Conservation (phyloP, 2,329 filamentous ascomycete genomes). For the Cercospora berteroae region DNA sequence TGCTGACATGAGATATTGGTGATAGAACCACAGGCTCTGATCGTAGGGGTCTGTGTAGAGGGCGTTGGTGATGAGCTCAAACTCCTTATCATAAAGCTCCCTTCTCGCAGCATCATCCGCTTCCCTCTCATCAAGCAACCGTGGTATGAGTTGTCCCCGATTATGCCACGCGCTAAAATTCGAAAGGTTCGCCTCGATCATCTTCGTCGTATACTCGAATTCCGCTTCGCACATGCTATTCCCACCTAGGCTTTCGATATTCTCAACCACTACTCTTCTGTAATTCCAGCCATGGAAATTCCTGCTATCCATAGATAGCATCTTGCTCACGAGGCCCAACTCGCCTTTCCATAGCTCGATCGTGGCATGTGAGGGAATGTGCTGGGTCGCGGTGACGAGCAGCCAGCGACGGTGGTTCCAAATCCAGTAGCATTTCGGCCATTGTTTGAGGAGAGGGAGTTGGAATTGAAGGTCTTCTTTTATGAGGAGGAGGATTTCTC, state of each 20-base stretch:
- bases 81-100: slow-evolving; percentile 72
- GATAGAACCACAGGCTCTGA: slow-evolving; percentile 96
- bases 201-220: slow-evolving; percentile 85
- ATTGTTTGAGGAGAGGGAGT: slow-evolving; percentile 77
- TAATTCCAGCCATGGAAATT: slow-evolving; percentile 99
- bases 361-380: slow-evolving; percentile 58
- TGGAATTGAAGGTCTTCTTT: slow-evolving; percentile 76
- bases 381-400: slow-evolving; percentile 66
- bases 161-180: slow-evolving; percentile 99
- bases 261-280: slow-evolving; percentile 71
- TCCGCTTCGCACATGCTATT: slow-evolving; percentile 68
- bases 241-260: slow-evolving; percentile 61
- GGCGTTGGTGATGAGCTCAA: slow-evolving; percentile 71
- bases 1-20: slow-evolving; percentile 78
- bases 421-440: slow-evolving; percentile 98
- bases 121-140: slow-evolving; percentile 67
- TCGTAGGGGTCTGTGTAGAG: slow-evolving; percentile 89
- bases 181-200: slow-evolving; percentile 79
- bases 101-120: slow-evolving; percentile 63
- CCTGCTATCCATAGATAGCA: slow-evolving; percentile 79
- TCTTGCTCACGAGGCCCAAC: slow-evolving; percentile 77
- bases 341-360: slow-evolving; percentile 78
- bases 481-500: slow-evolving; percentile 55
- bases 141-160: slow-evolving; percentile 77
- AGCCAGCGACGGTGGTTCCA: slow-evolving; percentile 95